phyloP scores from a whole-genome alignment of 73 alveolate species.

The Tetrahymena elliotti region DNA sequence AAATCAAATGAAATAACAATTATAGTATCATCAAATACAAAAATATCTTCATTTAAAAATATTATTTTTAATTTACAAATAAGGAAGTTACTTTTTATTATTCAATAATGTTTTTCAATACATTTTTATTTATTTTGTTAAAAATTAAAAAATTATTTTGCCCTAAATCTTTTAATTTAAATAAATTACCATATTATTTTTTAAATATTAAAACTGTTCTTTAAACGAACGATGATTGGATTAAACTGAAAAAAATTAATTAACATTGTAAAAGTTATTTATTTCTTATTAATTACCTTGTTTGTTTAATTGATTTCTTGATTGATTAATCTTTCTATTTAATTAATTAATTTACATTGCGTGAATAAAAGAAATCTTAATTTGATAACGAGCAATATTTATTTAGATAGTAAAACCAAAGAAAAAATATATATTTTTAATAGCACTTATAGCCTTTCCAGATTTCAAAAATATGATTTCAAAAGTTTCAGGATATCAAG shows the following conservation, averaged over 20 bases:
- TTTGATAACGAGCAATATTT: neutral
- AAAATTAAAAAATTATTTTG: no score
- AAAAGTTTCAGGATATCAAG: conserved; percentile 43
- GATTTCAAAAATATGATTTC: conserved; percentile 29
- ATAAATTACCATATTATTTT: neutral
- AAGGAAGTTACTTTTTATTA: neutral
- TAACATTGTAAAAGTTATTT: neutral
- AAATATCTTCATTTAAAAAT: neutral
- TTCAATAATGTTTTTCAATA: neutral
- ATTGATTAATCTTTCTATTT: neutral
- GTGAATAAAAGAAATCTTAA: neutral
- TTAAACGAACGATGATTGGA: neutral
- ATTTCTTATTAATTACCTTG: neutral
- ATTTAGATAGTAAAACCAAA: neutral
- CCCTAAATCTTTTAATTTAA: no score
- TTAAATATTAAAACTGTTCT: neutral
- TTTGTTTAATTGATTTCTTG: neutral
- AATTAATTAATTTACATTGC: neutral
- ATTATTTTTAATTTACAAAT: neutral
- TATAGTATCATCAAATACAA: no score
- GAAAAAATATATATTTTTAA: neutral
- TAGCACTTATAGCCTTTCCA: neutral
- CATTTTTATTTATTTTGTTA: neutral
- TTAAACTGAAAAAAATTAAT: neutral
- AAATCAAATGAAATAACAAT: no score